Base-by-base conservation (phyloP, 345 rosid genomes). In the Populus deltoides region DNA sequence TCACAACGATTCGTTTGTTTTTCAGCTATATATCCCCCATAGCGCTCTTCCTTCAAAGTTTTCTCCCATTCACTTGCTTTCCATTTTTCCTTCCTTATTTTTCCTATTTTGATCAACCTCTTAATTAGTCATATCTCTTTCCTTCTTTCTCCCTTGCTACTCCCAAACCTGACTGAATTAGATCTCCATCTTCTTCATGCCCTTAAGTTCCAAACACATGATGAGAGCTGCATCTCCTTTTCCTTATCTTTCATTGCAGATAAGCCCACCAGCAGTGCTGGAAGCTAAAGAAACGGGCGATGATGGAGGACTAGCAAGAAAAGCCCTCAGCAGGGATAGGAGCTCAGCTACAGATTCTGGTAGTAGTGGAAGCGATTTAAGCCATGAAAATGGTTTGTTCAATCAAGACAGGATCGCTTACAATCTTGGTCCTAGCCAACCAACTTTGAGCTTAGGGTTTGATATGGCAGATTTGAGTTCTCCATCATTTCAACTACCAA, bases 211-310 rank as follows among this genome's bases (percentile, higher is more conserved):
- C 70, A 85, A 73, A 78, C 53, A 70, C 11, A 77, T 74, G 57
- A 91, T 76, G 75, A 81, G 85, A 38, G 39, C 77, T 20, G n/a
- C 79, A 22, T 33, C 80, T n/a, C 45, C 77, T 75, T 76, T 92
- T 49, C 96, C 93, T 71, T 97, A 93, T 86, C 98, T 95, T 75
- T 93, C 98, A 12, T 85, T 95, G 81, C 94, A 93, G 85, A 95
- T 95, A 84, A 92, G 97, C 80, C 97, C 86, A 27, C 99, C 97
- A 25, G 83, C 85, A 47, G 80, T 76, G 76, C 70, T 75, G 67
- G 74, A 74, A 27, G 76, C 62, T 7, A 83, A 76, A 70, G 77
- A 82, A 22, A 59, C 77, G 57, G 73, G 55, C 3, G 75, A 45
- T 65, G 83, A 72, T 33, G 82, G 72, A 75, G 62, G 75, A 49